A percentile compares a stretch with the other conserved stretches of the same genome.
phyloP scores from a whole-genome alignment of 2,329 filamentous ascomycete genomes.

The Venturia effusa region DNA sequence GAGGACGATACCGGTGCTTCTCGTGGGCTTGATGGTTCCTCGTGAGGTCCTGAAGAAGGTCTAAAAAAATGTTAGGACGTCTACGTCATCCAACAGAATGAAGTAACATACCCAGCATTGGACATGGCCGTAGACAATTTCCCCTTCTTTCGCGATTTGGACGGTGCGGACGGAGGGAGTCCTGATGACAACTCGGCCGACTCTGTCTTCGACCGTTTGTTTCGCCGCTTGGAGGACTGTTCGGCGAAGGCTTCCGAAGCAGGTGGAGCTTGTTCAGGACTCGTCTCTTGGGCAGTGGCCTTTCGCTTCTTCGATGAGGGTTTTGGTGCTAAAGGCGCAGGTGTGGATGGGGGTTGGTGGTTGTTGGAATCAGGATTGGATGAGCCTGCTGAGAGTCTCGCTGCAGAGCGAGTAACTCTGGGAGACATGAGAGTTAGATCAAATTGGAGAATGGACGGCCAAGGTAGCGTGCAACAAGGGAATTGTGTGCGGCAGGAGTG shows the following conservation, averaged over 20 bases:
- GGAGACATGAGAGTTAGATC: constrained; percentile 70
- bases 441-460: background rate
- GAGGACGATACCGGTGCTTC: constrained; percentile 46
- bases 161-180: constrained; percentile 27
- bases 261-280: constrained; percentile 37
- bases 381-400: constrained; percentile 69
- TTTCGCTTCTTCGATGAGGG: constrained; percentile 63
- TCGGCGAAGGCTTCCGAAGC: constrained; percentile 29
- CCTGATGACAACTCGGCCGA: background rate
- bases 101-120: constrained; percentile 50
- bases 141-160: constrained; percentile 43
- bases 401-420: constrained; percentile 92
- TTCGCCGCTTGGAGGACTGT: constrained; percentile 25
- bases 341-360: constrained; percentile 31
- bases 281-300: constrained; percentile 37
- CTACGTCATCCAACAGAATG: constrained; percentile 10
- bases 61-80: constrained; percentile 29
- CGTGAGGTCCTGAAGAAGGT: constrained; percentile 53
- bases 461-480: background rate
- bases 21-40: constrained; percentile 40
- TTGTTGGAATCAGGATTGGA: constrained; percentile 32
- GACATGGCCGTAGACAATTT: constrained; percentile 60
- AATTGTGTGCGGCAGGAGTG: background rate
- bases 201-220: constrained; percentile 20
- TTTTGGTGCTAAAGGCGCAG: constrained; percentile 32